Conservation (phyloP, 768 basidiomycete genomes). For the Phaeotremella fagi region DNA sequence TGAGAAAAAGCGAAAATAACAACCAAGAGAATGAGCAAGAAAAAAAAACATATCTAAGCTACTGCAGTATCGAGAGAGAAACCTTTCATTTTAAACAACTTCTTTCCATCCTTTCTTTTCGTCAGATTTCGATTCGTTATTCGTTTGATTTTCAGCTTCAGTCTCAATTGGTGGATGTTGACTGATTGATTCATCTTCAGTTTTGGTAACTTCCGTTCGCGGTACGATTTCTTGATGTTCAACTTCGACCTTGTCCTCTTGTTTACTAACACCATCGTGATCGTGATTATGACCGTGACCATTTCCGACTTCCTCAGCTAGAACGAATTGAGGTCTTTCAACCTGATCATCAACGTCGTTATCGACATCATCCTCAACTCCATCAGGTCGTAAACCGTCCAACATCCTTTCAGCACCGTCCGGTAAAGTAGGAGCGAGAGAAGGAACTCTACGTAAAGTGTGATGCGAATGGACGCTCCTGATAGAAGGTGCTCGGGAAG, state of each 20-base stretch:
- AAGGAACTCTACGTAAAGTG: slow-evolving; percentile 14
- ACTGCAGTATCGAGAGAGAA: too few species aligned
- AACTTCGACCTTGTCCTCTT: too few species aligned
- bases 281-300: too few species aligned
- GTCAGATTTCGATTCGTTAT: too few species aligned
- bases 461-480: slow-evolving; percentile 19
- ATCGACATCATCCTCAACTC: slow-evolving; percentile 21
- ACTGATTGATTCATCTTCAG: too few species aligned
- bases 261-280: slow-evolving; percentile 10
- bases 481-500: slow-evolving; percentile 33
- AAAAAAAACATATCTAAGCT: too few species aligned
- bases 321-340: slow-evolving; percentile 38
- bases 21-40: too few species aligned
- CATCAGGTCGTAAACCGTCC: slow-evolving; percentile 33
- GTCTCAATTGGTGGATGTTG: background rate
- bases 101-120: slow-evolving; percentile 24
- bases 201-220: background rate
- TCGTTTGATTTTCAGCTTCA: background rate
- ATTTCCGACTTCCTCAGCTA: slow-evolving; percentile 24
- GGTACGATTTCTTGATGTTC: slow-evolving; percentile 17
- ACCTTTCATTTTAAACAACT: slow-evolving; percentile 3
- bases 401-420: slow-evolving; percentile 48
- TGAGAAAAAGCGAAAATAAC: too few species aligned
- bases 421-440: slow-evolving; percentile 44
- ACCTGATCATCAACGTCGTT: slow-evolving; percentile 31